Conservation (phyloP, 441 rosid species). For the Eruca vesicaria region DNA sequence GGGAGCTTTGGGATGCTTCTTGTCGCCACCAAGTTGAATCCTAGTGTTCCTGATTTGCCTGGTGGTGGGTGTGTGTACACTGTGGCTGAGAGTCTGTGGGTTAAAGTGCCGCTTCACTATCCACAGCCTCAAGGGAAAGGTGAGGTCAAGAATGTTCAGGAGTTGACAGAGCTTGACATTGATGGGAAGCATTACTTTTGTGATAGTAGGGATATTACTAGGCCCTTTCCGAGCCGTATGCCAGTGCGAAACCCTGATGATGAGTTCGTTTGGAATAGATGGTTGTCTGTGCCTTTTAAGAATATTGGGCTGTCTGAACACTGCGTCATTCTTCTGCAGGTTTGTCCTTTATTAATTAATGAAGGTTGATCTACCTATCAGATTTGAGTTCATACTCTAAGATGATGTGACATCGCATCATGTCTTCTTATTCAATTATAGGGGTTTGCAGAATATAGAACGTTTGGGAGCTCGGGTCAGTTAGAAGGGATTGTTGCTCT, state of each 20-base stretch:
- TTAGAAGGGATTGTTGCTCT: conserved; percentile 89
- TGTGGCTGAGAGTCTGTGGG: conserved; percentile 85
- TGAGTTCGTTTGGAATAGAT: conserved; percentile 95
- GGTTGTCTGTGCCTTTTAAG: conserved; percentile 79
- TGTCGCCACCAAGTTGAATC: conserved; percentile 72
- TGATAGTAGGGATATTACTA: conserved; percentile 83
- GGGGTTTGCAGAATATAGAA: conserved; percentile 99
- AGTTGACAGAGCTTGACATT: conserved; percentile 85
- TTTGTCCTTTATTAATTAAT: conserved; percentile 45
- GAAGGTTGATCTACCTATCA: conserved; percentile 2
- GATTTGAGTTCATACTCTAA: conserved; percentile 3
- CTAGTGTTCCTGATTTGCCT: conserved; percentile 77
- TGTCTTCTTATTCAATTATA: conserved; percentile 66
- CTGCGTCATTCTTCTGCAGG: conserved; percentile 95
- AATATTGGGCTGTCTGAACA: conserved; percentile 65
- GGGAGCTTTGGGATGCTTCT: conserved; percentile 85
- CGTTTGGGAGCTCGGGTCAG: conserved; percentile 94
- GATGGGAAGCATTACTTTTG: conserved; percentile 96
- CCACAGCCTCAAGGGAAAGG: conserved; percentile 92
- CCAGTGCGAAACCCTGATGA: conserved; percentile 72
- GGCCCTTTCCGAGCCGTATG: conserved; percentile 90
- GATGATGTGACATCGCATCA: conserved; percentile 1
- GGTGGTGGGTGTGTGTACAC: conserved; percentile 93
- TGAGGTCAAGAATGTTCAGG: conserved; percentile 80
- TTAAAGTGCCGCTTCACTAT: conserved; percentile 74